Evolutionary conservation across 208 protist genomes (phyloP).

Genomic region (Trypanosoma caninum): DNA sequence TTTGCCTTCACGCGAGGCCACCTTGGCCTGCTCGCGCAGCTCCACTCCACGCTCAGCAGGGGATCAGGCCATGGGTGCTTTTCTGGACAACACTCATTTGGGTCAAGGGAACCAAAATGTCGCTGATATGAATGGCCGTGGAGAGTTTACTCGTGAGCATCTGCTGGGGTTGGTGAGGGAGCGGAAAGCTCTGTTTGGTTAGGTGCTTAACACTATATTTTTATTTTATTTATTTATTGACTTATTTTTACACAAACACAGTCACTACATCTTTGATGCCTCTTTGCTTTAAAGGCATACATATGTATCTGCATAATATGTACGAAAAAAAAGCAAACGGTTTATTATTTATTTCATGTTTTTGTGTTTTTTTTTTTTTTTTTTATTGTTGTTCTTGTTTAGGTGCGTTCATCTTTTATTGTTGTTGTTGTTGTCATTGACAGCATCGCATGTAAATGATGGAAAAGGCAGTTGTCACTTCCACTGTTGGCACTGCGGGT

Average conservation of each 20-base stretch:
- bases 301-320: neutral
- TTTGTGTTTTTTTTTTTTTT: conserved; percentile 4
- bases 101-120: neutral
- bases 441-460: conserved; percentile 12
- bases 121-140: neutral
- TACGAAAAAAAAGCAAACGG: conserved; percentile 1
- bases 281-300: neutral
- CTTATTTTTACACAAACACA: too few relatives aligned
- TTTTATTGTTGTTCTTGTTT: neutral
- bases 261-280: too few relatives aligned
- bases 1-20: too few relatives aligned
- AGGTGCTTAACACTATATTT: conserved; percentile 6
- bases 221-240: neutral
- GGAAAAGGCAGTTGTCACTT: neutral
- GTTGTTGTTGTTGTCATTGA: conserved; percentile 8
- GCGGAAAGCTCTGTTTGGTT: conserved; percentile 22
- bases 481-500: neutral
- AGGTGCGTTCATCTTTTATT: conserved; percentile 5
- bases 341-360: neutral
- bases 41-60: neutral
- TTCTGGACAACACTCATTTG: neutral
- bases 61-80: neutral
- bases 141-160: conserved; percentile 24
- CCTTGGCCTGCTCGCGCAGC: conserved; percentile 12
- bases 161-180: conserved; percentile 25